A percentile compares a stretch with the other conserved stretches of the same genome.
Evolutionary conservation across 2,329 filamentous ascomycete species (phyloP).

Genomic region (Alternaria sp.): DNA sequence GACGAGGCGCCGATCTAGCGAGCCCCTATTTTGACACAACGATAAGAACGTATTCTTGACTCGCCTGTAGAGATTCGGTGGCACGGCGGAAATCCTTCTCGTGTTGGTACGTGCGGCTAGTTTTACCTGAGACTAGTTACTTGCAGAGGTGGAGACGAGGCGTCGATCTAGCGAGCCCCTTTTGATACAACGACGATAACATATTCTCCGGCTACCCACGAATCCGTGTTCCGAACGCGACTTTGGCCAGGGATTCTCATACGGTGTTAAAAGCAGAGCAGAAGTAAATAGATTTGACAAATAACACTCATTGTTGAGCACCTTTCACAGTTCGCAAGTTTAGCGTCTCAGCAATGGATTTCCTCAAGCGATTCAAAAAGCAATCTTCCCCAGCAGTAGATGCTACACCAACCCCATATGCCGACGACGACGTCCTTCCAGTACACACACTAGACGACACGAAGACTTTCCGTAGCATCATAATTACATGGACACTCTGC

Average conservation of each 20-base stretch:
- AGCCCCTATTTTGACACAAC: not conserved
- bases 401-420: not conserved
- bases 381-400: not conserved
- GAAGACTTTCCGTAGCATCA: conserved; percentile 17
- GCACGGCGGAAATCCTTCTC: too few species aligned
- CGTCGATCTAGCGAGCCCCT: not conserved
- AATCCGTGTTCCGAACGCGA: not conserved
- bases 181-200: not conserved
- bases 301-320: not conserved
- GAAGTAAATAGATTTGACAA: not conserved
- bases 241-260: not conserved
- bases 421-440: conserved; percentile 25
- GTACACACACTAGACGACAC: conserved; percentile 27
- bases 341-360: not conserved
- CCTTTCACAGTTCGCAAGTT: not conserved
- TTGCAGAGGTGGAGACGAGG: not conserved
- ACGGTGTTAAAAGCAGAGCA: not conserved
- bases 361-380: not conserved
- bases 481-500: conserved; percentile 41
- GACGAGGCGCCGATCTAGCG: not conserved
- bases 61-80: not conserved
- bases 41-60: not conserved
- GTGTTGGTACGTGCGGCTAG: too few species aligned
- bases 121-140: not conserved
- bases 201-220: not conserved